Percentiles rank a stretch among this genome's conserved stretches.
Conservation (phyloP, 495 filamentous ascomycete species). For the Melanomma pulvis-pyrius region DNA sequence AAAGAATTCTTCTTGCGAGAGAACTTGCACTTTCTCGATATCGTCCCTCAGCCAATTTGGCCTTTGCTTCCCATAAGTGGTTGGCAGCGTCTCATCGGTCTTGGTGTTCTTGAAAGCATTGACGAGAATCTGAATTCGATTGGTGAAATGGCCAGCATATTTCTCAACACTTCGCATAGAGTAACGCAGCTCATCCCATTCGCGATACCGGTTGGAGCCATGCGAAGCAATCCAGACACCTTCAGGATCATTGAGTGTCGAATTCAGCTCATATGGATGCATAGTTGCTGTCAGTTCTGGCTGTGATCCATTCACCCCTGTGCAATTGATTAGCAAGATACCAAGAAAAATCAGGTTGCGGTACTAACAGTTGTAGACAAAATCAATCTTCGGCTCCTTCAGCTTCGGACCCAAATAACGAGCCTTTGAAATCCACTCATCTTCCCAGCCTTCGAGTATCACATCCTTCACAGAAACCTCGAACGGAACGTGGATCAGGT, state of each 20-base stretch:
- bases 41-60: slow-evolving; percentile 47
- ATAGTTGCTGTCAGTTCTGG: slow-evolving; percentile 44
- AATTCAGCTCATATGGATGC: slow-evolving; percentile 46
- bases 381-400: slow-evolving; percentile 50
- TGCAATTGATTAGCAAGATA: neutral
- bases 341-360: too few species aligned
- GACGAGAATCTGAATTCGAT: slow-evolving; percentile 51
- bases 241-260: slow-evolving; percentile 48
- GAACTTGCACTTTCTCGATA: slow-evolving; percentile 44
- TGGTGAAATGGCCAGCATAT: slow-evolving; percentile 47
- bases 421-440: slow-evolving; percentile 47
- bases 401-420: slow-evolving; percentile 40
- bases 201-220: slow-evolving; percentile 49
- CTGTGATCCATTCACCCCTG: slow-evolving; percentile 50
- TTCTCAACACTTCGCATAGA: slow-evolving; percentile 50
- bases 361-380: slow-evolving; percentile 48
- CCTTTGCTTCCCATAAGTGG: slow-evolving; percentile 41
- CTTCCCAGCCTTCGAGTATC: slow-evolving; percentile 48
- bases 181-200: slow-evolving; percentile 52
- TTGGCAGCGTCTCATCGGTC: neutral
- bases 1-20: slow-evolving; percentile 52
- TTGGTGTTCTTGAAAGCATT: slow-evolving; percentile 42
- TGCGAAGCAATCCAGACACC: slow-evolving; percentile 49
- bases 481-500: slow-evolving; percentile 49
- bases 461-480: slow-evolving; percentile 46